Base-by-base conservation (phyloP, 371 early-diverging fungal genomes). In the Actinomortierella wolfii region DNA sequence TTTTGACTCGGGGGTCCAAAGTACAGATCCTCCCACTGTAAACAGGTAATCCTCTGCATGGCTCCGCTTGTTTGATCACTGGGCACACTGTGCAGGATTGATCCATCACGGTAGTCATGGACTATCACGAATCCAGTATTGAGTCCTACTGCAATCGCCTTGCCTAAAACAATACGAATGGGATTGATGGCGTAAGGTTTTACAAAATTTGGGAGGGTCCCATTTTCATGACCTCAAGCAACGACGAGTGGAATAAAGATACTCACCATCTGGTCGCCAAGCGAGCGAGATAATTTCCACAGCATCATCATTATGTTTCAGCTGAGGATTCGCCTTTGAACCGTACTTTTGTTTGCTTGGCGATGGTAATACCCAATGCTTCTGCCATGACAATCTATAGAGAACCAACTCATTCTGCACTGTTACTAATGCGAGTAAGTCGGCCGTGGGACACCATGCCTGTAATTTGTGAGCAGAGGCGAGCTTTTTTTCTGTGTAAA, bases 371-470 rank as follows among this genome's bases (percentile, higher is more conserved):
- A 6, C 57, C 71, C 71, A 70, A 29, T 70, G 71, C 20, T 54
- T 41, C 39, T 65, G 42, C 71, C 71, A 70, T 11, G 71, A 70
- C 11, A 61, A 49, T 54, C 71, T 56, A 54, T 64, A 70, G 24
- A 70, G 57, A 11, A 61, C 65, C 24, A 70, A 61, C 15, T 65
- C 55, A 43, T 70, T 70, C n/a, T 70, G 50, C 25, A 51, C 21
- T 20, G 25, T 65, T 47, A 70, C 65, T 18, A 70, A 29, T 7
- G 71, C 71, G 20, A 70, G 50, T 21, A 70, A 51, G 51, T 70
- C 71, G 4, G 71, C 71, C 1, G 65, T 55, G 4, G 71, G 71
- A 61, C 58, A 70, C 65, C 65, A 70, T 41, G 61, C 71, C 13
- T 64, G 61, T 0, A 70, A 20, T 44, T 54, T 60, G 45, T 65